Conservation (phyloP, 352 stramenopile genomes). For the Globisporangium megalacanthum region DNA sequence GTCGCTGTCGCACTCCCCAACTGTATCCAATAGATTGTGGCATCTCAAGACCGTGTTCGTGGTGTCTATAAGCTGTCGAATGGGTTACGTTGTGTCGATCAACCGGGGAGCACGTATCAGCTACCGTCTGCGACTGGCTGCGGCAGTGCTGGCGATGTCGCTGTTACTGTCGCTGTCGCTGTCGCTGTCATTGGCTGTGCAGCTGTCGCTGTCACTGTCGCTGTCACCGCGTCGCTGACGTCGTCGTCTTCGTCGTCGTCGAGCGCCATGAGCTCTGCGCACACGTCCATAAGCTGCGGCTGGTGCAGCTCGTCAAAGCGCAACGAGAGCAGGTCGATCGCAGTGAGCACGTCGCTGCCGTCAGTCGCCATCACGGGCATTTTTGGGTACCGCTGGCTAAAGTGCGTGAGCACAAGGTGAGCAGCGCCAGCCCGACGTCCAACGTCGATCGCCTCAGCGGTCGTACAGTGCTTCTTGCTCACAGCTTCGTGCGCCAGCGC, state of each 20-base stretch:
- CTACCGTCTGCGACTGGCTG: no score
- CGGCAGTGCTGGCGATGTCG: neutral
- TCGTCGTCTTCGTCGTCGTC: constrained; percentile 27
- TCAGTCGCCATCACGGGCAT: constrained; percentile 42
- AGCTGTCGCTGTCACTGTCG: no score
- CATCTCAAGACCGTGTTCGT: neutral
- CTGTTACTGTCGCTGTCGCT: no score
- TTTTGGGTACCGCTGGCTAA: constrained; percentile 87
- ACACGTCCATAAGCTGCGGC: constrained; percentile 57
- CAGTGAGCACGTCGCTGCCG: constrained; percentile 45
- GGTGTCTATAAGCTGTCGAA: neutral
- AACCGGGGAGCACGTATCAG: neutral
- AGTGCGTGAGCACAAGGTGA: constrained; percentile 94
- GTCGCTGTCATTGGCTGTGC: no score
- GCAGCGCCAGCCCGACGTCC: constrained; percentile 72
- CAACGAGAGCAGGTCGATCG: constrained; percentile 75
- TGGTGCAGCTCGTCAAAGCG: constrained; percentile 58
- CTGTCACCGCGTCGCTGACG: neutral
- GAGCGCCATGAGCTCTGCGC: constrained; percentile 44
- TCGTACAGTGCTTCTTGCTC: constrained; percentile 94
- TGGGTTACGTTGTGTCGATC: neutral
- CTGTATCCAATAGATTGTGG: constrained; percentile 1
- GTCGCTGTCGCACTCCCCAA: constrained; percentile 2
- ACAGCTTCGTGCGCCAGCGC: constrained; percentile 89
- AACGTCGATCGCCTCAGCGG: constrained; percentile 88